Conservation (phyloP, 352 stramenopile species). For the Globisporangium spinosum region DNA sequence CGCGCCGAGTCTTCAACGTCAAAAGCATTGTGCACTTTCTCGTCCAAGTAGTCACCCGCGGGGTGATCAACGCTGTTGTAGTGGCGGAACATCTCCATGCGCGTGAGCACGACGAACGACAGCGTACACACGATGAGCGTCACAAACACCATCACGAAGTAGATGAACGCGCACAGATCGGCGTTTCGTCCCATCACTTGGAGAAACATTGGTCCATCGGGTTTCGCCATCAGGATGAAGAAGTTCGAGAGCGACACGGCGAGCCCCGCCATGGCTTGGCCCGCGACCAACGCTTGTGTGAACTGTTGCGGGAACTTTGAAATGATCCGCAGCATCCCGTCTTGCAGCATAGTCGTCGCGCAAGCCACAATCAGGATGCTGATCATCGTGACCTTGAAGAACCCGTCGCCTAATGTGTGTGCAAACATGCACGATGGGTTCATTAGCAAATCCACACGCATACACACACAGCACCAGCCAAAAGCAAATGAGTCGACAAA, state of each 20-base stretch:
- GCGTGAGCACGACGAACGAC: constrained; percentile 50
- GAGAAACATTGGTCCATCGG: constrained; percentile 15
- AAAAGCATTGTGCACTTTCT: constrained; percentile 8
- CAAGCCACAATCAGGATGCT: constrained; percentile 69
- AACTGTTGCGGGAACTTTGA: constrained; percentile 71
- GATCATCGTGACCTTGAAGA: constrained; percentile 74
- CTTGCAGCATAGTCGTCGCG: constrained; percentile 75
- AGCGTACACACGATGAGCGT: constrained; percentile 54
- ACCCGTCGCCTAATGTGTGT: constrained; percentile 30
- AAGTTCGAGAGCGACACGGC: constrained; percentile 71
- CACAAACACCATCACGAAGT: constrained; percentile 75
- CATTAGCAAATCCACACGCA: neutral
- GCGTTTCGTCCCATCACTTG: constrained; percentile 29
- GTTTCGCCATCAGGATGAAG: constrained; percentile 51
- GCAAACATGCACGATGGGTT: neutral
- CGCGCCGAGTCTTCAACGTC: constrained; percentile 25
- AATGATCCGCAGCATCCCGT: constrained; percentile 72
- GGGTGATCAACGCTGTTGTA: constrained; percentile 56
- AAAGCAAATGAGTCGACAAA: constrained; percentile 2
- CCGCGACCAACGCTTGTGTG: constrained; percentile 74
- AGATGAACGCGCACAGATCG: constrained; percentile 68
- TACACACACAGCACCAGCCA: neutral
- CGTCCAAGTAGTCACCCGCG: constrained; percentile 21
- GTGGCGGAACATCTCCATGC: constrained; percentile 62
- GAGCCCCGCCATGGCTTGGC: constrained; percentile 72